Evolutionary conservation across 768 basidiomycete species (phyloP).

Genomic region (Trametes gibbosa): DNA sequence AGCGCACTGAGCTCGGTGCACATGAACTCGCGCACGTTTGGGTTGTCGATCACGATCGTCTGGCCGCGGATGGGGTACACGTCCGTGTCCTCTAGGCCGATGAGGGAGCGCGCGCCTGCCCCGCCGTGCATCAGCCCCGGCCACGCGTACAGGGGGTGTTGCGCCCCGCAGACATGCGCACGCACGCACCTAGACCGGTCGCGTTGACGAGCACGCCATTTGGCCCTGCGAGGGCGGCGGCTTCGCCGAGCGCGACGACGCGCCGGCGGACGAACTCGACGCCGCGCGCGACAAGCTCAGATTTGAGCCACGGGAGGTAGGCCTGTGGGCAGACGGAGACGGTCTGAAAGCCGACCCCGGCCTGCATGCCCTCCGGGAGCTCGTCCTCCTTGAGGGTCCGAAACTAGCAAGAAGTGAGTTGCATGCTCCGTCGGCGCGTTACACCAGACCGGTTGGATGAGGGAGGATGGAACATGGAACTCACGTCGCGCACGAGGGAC

Average conservation of each 20-base stretch:
- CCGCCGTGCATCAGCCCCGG: not conserved
- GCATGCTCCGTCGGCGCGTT: too few relatives aligned
- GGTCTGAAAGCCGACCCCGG: constrained; percentile 45
- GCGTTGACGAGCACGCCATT: constrained; percentile 53
- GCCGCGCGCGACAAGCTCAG: constrained; percentile 36
- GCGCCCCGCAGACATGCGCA: too few relatives aligned
- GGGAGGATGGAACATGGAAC: too few relatives aligned
- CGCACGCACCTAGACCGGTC: constrained; percentile 46
- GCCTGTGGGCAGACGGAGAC: constrained; percentile 48
- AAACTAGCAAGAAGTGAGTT: too few relatives aligned
- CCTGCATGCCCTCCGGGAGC: constrained; percentile 33
- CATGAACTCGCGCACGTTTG: constrained; percentile 49
- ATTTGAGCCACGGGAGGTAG: constrained; percentile 50
- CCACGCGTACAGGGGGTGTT: too few relatives aligned
- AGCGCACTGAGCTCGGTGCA: constrained; percentile 27
- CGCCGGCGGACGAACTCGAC: constrained; percentile 43
- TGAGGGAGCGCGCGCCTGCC: constrained; percentile 64
- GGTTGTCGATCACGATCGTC: constrained; percentile 72
- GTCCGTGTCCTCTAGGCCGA: constrained; percentile 76
- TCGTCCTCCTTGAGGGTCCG: constrained; percentile 32
- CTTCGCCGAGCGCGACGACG: constrained; percentile 45
- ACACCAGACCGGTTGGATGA: too few relatives aligned
- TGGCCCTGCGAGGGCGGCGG: constrained; percentile 37
- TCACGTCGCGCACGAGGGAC: constrained; percentile 39
- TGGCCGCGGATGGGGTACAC: constrained; percentile 84